Conservation (phyloP, 1,139 yeast species). For the Suhomyces ambrosiae region DNA sequence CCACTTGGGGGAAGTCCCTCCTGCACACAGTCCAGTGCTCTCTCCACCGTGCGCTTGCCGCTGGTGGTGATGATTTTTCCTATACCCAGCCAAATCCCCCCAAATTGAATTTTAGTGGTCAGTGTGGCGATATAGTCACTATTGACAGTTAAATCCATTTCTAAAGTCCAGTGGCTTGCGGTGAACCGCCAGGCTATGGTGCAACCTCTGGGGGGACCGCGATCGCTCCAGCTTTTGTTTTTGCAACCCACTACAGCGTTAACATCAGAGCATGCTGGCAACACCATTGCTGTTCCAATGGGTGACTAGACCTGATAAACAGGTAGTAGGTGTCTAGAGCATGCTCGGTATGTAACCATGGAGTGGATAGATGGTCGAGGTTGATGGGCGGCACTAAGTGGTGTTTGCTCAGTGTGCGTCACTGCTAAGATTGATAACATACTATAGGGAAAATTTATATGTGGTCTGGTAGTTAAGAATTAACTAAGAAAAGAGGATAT, state of each 20-base stretch:
- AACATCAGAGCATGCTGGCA: background rate
- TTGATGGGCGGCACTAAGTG: background rate
- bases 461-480: constrained; percentile 16
- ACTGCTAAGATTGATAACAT: constrained; percentile 9
- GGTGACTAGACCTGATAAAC: background rate
- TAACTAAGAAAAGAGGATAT: constrained; percentile 14
- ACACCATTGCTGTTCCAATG: background rate
- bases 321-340: constrained; percentile 1
- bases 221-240: background rate
- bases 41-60: constrained; percentile 9
- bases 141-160: background rate
- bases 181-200: background rate
- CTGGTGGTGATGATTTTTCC: constrained; percentile 15
- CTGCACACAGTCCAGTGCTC: constrained; percentile 10
- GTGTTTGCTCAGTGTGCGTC: constrained; percentile 11
- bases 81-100: constrained; percentile 20
- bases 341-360: background rate
- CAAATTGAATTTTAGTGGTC: constrained; percentile 7
- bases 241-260: constrained; percentile 1
- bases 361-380: background rate
- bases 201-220: background rate
- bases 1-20: constrained; percentile 4
- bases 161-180: background rate
- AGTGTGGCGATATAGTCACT: background rate
- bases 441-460: constrained; percentile 14